Evolutionary conservation across 495 filamentous ascomycete species (phyloP).

Genomic region (Xylaria palmicola): DNA sequence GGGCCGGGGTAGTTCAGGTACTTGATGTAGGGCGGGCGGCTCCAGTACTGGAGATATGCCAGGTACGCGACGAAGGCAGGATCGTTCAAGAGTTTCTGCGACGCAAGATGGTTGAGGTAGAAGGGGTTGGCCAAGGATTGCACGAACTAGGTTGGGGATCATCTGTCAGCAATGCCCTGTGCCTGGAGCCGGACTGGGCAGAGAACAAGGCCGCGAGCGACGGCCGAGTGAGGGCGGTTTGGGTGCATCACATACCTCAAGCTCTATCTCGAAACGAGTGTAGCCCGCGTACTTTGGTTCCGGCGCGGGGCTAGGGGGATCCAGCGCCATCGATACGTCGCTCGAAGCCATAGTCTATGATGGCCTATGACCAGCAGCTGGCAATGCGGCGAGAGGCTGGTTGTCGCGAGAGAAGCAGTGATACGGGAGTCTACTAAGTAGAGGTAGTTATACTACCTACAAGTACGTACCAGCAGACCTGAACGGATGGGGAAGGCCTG

Average conservation of each 20-base stretch:
- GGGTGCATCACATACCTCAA: slow-evolving; percentile 52
- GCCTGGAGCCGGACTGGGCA: too few species aligned
- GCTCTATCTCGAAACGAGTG: slow-evolving; percentile 71
- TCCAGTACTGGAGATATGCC: slow-evolving; percentile 81
- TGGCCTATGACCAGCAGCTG: too few species aligned
- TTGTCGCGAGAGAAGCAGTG: too few species aligned
- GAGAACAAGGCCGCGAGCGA: neutral
- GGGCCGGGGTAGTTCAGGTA: slow-evolving; percentile 80
- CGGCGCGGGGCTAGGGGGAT: slow-evolving; percentile 24
- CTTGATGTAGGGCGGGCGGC: slow-evolving; percentile 75
- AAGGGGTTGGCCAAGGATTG: slow-evolving; percentile 80
- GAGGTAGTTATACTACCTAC: too few species aligned
- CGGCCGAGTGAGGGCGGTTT: neutral
- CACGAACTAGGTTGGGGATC: slow-evolving; percentile 71
- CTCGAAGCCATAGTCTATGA: neutral
- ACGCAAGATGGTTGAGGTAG: slow-evolving; percentile 81
- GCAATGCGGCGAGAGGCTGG: too few species aligned
- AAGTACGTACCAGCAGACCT: too few species aligned
- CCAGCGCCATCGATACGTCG: slow-evolving; percentile 28
- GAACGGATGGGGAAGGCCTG: too few species aligned
- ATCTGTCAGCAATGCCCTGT: neutral
- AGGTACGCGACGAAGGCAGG: slow-evolving; percentile 78
- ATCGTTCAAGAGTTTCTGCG: slow-evolving; percentile 59
- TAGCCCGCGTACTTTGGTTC: slow-evolving; percentile 61
- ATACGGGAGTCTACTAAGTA: too few species aligned